Percentiles rank a stretch among this genome's conserved stretches.
phyloP scores from a whole-genome alignment of 495 filamentous ascomycete genomes.

The Tetracladium marchalianum region DNA sequence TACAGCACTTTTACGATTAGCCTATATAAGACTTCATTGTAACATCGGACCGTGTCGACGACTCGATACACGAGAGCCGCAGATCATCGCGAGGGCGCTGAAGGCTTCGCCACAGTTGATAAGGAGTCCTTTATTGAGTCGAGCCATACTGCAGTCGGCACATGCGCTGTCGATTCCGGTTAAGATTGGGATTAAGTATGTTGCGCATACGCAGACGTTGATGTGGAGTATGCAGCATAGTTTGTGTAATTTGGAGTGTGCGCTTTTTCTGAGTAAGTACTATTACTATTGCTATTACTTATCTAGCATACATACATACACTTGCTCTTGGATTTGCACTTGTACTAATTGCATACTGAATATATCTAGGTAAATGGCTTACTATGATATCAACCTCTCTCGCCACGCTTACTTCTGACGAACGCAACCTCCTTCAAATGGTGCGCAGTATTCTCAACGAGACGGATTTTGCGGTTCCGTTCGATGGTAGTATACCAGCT shows the following conservation, averaged over 20 bases:
- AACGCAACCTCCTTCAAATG: conserved; percentile 54
- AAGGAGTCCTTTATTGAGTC: conserved; percentile 44
- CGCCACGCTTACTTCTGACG: conserved; percentile 40
- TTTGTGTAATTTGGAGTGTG: conserved; percentile 60
- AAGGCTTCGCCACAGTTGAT: conserved; percentile 46
- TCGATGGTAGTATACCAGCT: conserved; percentile 19
- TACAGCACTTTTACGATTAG: conserved; percentile 52
- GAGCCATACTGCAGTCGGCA: conserved; percentile 57
- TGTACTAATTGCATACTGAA: no score
- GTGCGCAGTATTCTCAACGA: conserved; percentile 68
- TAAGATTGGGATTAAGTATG: conserved; percentile 57
- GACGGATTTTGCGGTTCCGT: conserved; percentile 57
- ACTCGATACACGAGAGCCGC: conserved; percentile 52
- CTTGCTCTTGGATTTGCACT: no score
- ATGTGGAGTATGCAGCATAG: conserved; percentile 68
- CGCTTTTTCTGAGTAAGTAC: conserved; percentile 46
- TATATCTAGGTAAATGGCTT: conserved; percentile 36
- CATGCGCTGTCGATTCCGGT: conserved; percentile 59
- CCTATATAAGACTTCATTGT: conserved; percentile 59
- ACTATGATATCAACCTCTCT: conserved; percentile 27
- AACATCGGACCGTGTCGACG: conserved; percentile 52
- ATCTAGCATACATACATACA: not conserved
- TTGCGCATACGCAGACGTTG: conserved; percentile 57
- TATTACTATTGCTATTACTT: not conserved
- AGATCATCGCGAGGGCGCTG: conserved; percentile 47